Conservation (phyloP, 768 basidiomycete species). For the Trametes gibbosa region DNA sequence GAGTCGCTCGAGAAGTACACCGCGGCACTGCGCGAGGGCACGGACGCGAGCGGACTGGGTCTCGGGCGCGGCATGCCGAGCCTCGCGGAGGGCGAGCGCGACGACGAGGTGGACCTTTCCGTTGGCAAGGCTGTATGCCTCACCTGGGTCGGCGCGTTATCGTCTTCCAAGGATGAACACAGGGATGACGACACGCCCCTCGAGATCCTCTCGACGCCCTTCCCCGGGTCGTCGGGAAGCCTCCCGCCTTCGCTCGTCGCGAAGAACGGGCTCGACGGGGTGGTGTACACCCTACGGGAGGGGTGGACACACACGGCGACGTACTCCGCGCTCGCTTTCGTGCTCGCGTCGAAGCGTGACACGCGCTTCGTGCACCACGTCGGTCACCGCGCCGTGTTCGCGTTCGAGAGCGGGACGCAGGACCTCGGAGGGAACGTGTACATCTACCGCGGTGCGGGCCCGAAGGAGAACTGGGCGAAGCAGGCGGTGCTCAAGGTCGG, state of each 20-base stretch:
- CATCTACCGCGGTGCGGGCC: constrained; percentile 63
- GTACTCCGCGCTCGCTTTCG: constrained; percentile 87
- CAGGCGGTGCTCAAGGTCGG: constrained; percentile 80
- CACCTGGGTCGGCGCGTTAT: constrained; percentile 56
- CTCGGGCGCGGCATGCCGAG: constrained; percentile 72
- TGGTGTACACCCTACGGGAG: constrained; percentile 50
- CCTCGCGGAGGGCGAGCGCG: constrained; percentile 84
- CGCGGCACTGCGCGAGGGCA: constrained; percentile 50
- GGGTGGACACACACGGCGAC: constrained; percentile 79
- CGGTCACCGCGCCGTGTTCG: constrained; percentile 54
- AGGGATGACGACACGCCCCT: constrained; percentile 35
- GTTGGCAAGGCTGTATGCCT: constrained; percentile 64
- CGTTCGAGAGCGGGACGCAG: constrained; percentile 76
- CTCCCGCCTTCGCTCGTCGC: constrained; percentile 49
- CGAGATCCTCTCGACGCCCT: constrained; percentile 63
- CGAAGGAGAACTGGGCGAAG: constrained; percentile 61
- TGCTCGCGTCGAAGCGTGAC: constrained; percentile 90
- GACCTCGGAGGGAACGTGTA: constrained; percentile 81
- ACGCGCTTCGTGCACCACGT: constrained; percentile 84
- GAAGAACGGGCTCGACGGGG: constrained; percentile 74
- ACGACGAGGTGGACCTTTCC: constrained; percentile 80
- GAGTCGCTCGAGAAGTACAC: constrained; percentile 89
- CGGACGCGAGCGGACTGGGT: constrained; percentile 61
- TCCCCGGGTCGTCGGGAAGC: constrained; percentile 49
- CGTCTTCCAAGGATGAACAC: constrained; percentile 39